Base-by-base conservation (phyloP, 306 rosid species). In the Pachyrhizus erosus region DNA sequence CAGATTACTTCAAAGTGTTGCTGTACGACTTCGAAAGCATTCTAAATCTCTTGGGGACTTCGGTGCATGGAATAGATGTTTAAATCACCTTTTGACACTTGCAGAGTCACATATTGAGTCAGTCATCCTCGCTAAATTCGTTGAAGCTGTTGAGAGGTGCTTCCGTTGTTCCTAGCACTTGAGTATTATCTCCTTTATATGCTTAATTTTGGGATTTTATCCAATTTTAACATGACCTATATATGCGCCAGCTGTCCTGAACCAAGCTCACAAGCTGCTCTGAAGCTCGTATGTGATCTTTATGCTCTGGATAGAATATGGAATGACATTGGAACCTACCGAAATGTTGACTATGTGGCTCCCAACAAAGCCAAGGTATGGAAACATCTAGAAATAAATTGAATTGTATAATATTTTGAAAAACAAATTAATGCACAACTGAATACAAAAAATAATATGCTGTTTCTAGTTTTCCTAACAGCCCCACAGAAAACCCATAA, bases 251-350 rank as follows among this genome's bases (percentile, higher is more conserved):
- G 99, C 46, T 93, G 94, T 83, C 91, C 94, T 4, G 93, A 93
- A 79, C 84, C 92, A 20, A 93, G 91, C 80, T 69, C 99, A 60
- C 93, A 67, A 85, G 96, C 94, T 74, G 96, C 98, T 80, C 81
- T 96, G 76, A 96, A 93, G 89, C 99, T 93, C 2, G 80, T 89
- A 3, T 92, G 99, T 86, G 99, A 96, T 87, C 98, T 96, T 39
- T 93, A 92, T 82, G 99, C 99, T 70, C 84, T 96, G 90, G 96
- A 96, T 77, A 89, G 93, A 62, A 96, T 96, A 73, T 93, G 99
- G 98, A 91, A 96, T 8, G 99, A 93, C 91, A 93, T 96, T 27
- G 99, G 99, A 91, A 96, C 99, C 65, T 96, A 96, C 84, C 97
- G 98, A 10, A 96, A 93, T 80, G 99, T 93, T 37, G 99, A 96